Base-by-base conservation (phyloP, 208 protist species). In the Porcisia deanei region DNA sequence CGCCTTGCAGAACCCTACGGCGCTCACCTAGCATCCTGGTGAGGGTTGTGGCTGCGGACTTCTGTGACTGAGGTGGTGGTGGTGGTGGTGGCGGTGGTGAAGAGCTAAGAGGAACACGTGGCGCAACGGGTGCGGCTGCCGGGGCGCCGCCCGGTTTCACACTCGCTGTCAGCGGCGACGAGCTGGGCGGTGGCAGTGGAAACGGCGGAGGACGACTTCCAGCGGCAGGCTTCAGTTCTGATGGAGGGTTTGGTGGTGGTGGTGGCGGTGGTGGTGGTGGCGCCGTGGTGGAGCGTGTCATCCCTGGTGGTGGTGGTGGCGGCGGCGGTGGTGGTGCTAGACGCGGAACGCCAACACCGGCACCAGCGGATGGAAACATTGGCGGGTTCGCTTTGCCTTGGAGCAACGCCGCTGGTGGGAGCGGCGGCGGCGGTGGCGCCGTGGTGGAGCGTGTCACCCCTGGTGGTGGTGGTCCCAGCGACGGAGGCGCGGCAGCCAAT, bases 191-290 rank as follows among this genome's bases (percentile, higher is more conserved):
- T 45, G 45, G 64, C 45, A 41, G 43, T 37, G 64, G 65, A 8
- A 43, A 30, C 9, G 52, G 37, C 18, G 57, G 66, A 52, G 77
- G 73, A 12, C 77, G 52, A 5, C 55, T 43, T n/a, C 18, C 63
- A 22, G 60, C 61, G 14, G 69, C 59, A 37, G 73, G 55, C 72
- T 52, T 76, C n/a, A 70, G 55, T 25, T 30, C 64, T 45, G 49
- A 2, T 10, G 47, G 34, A 2, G 45, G 55, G 14, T 58, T 77
- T 8, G 60, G 54, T 43, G 63, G 63, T 37, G 61, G 77, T 16
- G 71, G 71, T 55, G 71, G 77, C 49, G 82, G 81, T n/a, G 82
- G 83, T 16, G 82, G 86, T 49, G 79, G 80, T 25, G 73, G 75
- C 6, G 80, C 76, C 1, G 76, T 79, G 2, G 71, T 81, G 18